A percentile compares a stretch with the other conserved stretches of the same genome.
Evolutionary conservation across 169 alveolate genomes (phyloP).

Genomic region (Eimeria acervulina): DNA sequence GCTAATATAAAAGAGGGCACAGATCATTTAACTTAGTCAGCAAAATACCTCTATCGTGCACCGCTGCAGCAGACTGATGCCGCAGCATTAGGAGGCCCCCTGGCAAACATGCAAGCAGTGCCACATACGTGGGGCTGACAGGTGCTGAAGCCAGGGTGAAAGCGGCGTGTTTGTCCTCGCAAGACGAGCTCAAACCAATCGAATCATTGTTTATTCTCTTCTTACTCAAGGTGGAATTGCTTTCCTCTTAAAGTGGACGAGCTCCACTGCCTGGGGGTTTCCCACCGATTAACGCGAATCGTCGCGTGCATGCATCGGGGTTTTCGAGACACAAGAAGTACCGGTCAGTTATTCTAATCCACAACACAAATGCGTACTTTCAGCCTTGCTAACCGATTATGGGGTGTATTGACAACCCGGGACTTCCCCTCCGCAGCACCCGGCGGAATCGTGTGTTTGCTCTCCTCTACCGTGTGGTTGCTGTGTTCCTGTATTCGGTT

Average conservation of each 20-base stretch:
- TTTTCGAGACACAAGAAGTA: not conserved
- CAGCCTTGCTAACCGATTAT: not conserved
- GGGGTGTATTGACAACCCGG: not conserved
- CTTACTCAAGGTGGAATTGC: not conserved
- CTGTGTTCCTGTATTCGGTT: not conserved
- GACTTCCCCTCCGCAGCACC: not conserved
- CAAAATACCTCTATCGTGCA: not conserved
- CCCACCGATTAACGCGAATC: not conserved
- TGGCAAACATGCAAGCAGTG: not conserved
- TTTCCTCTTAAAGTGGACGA: not conserved
- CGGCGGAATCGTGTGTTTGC: too few relatives aligned
- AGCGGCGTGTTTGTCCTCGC: not conserved
- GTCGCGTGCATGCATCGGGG: constrained; percentile 44
- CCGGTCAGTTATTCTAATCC: not conserved
- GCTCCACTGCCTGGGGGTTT: not conserved
- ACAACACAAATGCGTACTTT: not conserved
- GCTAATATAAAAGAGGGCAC: not conserved
- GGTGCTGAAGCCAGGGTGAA: not conserved
- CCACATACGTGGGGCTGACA: constrained; percentile 11
- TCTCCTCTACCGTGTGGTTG: not conserved
- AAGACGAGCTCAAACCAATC: not conserved
- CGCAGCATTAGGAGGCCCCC: not conserved
- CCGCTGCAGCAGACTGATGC: not conserved
- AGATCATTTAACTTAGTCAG: not conserved
- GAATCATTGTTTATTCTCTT: not conserved